Evolutionary conservation across 805 yeast genomes (phyloP), one percentile per base, ranked within the genome.

Genomic region (Zygosaccharomyces kombuchaensis): DNA sequence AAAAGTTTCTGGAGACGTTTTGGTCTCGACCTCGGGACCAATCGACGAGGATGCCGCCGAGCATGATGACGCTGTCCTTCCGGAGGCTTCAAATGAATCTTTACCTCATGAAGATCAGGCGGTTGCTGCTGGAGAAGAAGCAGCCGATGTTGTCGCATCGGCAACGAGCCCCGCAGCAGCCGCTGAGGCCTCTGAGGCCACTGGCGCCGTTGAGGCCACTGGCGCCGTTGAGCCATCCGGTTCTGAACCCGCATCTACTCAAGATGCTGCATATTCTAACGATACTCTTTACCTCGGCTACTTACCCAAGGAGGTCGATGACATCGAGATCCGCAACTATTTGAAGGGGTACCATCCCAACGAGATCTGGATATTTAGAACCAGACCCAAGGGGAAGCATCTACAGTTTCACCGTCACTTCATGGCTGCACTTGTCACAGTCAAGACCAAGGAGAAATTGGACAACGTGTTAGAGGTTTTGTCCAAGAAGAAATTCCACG

Each of bases 401-500:
- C 54, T 57, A 34, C 56, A 55, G 44, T 62, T 70, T 48, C 63
- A 62, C 25, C 69, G 66, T 38, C 66, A 67, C 36, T 54, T 63
- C 43, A 72, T 73, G 10, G 73, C 76, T 42, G 87, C 86, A 42
- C 73, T 74, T 66, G 75, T 72, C 41, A 76, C 72, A 39, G 64
- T 76, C 46, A 68, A 70, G 13, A 68, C 69, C n/a, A 72, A 65
- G 2, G 68, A 60, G 14, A 72, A 73, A 2, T 56, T 77, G 30
- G 63, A 64, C 3, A 64, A 63, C n/a, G 78, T 82, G 2, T 63
- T 76, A 36, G 67, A 58, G 14, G 59, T 60, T 14, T 62, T 76
- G 47, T 53, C 67, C 34, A 66, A 61, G 26, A 63, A 64, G 47
- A 70, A 67, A 46, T 55, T 75, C 37, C 53, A 65, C 32, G 71